phyloP scores from a whole-genome alignment of 805 yeast genomes.

The Priceomyces melissophilus region DNA sequence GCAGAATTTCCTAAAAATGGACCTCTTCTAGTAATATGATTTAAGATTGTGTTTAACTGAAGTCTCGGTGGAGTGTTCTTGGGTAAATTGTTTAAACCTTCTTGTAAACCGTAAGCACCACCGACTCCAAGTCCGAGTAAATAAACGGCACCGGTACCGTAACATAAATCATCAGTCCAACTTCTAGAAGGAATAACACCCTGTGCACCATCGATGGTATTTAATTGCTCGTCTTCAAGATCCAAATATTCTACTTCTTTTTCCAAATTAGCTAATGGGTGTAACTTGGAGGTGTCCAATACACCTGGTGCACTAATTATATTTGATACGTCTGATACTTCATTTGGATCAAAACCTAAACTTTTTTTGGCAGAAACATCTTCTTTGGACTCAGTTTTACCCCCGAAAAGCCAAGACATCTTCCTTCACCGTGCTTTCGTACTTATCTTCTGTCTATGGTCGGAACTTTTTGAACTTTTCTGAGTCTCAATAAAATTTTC shows the following conservation, averaged over 20 bases:
- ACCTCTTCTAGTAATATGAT: slow-evolving; percentile 91
- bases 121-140: slow-evolving; percentile 83
- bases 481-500: slow-evolving; percentile 1
- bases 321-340: slow-evolving; percentile 59
- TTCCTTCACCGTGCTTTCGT: not conserved
- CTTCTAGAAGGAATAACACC: slow-evolving; percentile 95
- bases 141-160: slow-evolving; percentile 95
- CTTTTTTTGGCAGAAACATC: slow-evolving; percentile 24
- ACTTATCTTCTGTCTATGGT: slow-evolving; percentile 1
- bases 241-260: slow-evolving; percentile 87
- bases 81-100: slow-evolving; percentile 79
- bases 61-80: slow-evolving; percentile 73
- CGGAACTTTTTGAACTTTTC: not conserved
- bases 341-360: slow-evolving; percentile 63
- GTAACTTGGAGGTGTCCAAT: slow-evolving; percentile 70
- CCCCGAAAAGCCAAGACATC: slow-evolving; percentile 55
- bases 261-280: slow-evolving; percentile 90
- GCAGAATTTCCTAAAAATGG: slow-evolving; percentile 94
- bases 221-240: slow-evolving; percentile 74
- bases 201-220: slow-evolving; percentile 79
- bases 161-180: slow-evolving; percentile 96
- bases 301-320: slow-evolving; percentile 59
- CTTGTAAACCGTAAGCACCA: slow-evolving; percentile 83
- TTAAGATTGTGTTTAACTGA: slow-evolving; percentile 83
- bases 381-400: slow-evolving; percentile 21